Conservation (phyloP, 306 rosid species). For the Begonia peltatifolia region DNA sequence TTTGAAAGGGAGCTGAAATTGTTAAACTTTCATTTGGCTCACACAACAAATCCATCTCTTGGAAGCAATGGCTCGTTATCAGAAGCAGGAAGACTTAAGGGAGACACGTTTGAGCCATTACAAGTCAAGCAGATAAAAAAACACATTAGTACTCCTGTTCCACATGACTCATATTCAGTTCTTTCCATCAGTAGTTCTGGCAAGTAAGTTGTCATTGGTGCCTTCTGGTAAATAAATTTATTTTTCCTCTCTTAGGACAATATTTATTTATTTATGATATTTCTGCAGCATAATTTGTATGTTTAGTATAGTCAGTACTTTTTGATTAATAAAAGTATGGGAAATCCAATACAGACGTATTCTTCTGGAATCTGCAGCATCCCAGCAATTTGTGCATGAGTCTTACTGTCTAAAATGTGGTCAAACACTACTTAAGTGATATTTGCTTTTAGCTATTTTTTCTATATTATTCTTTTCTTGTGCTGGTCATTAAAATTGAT, state of each 20-base stretch:
- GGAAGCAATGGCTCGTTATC: constrained; percentile 80
- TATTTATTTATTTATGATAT: no score
- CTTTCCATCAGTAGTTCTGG: constrained; percentile 98
- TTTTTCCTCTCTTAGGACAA: no score
- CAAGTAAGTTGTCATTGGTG: constrained; percentile 57
- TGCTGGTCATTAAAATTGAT: neutral
- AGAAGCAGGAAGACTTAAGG: constrained; percentile 76
- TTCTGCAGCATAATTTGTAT: no score
- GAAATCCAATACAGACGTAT: no score
- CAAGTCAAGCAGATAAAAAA: constrained; percentile 87
- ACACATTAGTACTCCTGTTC: constrained; percentile 92
- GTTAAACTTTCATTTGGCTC: constrained; percentile 79
- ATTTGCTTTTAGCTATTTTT: neutral
- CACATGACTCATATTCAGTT: constrained; percentile 92
- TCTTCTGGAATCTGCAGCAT: no score
- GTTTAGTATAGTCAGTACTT: no score
- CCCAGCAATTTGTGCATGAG: no score
- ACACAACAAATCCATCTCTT: constrained; percentile 85
- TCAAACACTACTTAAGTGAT: no score
- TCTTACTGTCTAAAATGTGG: no score
- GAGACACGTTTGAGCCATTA: constrained; percentile 64
- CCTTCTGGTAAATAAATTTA: constrained; percentile 2
- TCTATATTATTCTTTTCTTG: constrained; percentile 1
- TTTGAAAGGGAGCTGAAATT: constrained; percentile 85
- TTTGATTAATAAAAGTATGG: no score